Percentiles rank a stretch among this genome's conserved stretches.
Evolutionary conservation across 345 rosid species (phyloP).

Genomic region (Hypericum androsaemum): DNA sequence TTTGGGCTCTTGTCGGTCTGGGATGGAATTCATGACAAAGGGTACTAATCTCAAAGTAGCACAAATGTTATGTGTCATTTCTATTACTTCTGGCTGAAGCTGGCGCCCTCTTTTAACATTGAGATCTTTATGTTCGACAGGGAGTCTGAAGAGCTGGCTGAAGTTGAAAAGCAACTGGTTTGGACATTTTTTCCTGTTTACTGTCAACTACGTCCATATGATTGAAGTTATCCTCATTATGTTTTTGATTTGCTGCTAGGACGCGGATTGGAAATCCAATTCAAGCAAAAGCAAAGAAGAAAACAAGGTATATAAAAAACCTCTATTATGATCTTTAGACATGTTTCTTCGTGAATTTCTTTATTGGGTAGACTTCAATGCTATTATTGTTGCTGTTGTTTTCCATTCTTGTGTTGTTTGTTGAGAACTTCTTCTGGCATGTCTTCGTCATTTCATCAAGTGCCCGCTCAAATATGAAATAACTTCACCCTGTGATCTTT

Average conservation of each 20-base stretch:
- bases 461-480: no score
- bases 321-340: no score
- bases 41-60: slow-evolving; percentile 25
- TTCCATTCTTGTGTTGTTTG: no score
- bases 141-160: slow-evolving; percentile 70
- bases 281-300: slow-evolving; percentile 33
- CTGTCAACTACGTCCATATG: slow-evolving; percentile 2
- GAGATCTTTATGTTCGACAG: slow-evolving; percentile 26
- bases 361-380: no score
- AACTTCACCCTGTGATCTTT: no score
- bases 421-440: no score
- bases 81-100: not conserved
- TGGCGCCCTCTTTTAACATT: slow-evolving; percentile 6
- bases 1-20: slow-evolving; percentile 86
- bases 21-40: slow-evolving; percentile 63
- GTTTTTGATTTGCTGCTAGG: slow-evolving; percentile 27
- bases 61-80: no score
- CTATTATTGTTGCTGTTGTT: no score
- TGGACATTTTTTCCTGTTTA: slow-evolving; percentile 11
- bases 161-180: slow-evolving; percentile 86
- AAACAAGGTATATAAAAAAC: slow-evolving; percentile 36
- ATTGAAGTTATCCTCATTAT: slow-evolving; percentile 9
- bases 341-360: no score
- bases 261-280: slow-evolving; percentile 60
- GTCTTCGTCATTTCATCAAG: no score